Base-by-base conservation (phyloP, 495 filamentous ascomycete genomes). In the Patellaria atrata region DNA sequence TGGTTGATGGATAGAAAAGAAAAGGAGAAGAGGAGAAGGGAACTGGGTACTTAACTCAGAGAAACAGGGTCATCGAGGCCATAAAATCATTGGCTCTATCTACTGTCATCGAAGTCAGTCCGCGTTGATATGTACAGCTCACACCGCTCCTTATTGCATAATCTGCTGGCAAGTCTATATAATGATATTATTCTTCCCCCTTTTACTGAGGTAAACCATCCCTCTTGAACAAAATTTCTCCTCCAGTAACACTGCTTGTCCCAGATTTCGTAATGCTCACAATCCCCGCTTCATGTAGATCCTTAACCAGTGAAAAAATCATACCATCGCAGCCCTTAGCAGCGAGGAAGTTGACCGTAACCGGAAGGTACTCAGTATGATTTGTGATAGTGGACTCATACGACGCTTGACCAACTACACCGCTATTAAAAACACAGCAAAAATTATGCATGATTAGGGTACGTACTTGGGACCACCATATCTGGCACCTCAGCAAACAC, bases 241-340 rank as follows among this genome's bases (percentile, higher is more conserved):
- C 51, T 11, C 51, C 48, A 30, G 22, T 37, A 9, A 54, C 33
- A 12, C 42, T 38, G 35, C 43, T 63, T 20, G 50, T 41, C 7
- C 70, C 71, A 0, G 62, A 53, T 31, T 50, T 41, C 5, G 62
- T 65, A 9, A 54, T 33, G 30, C 55, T 55, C 18, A 78, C 10
- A 29, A 77, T 63, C 0, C 70, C 71, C 0, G 51, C 58, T 21
- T 47, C 43, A 0, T 61, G 51, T 16, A 79, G 37, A 20, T 67
- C 68, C 37, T 61, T 48, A n/a, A 71, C 62, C 25, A 78, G 45
- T 21, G 54, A 60, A 10, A 64, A 69, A 27, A 78, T 48, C 53
- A 78, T 57, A 0, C 64, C 59, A 54, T 80, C 75, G 39, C 75
- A 79, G 0, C 73, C 73, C 29, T 65, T 64, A 2, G 71, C 67